phyloP scores from a whole-genome alignment of 176 grass and related monocot species.

The Carex kokanica region DNA sequence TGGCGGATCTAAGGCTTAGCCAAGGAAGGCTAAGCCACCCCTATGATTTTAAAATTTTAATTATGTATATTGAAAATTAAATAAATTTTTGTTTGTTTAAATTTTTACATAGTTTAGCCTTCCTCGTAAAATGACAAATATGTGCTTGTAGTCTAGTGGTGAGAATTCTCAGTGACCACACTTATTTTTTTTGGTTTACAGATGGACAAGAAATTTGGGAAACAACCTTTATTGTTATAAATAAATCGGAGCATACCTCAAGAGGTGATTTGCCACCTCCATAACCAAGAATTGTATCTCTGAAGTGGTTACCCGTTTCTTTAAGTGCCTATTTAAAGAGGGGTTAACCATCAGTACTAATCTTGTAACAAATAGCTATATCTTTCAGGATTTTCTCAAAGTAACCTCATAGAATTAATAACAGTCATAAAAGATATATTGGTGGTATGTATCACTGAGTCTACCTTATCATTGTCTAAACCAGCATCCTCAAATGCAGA shows the following conservation, averaged over 20 bases:
- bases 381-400: background rate
- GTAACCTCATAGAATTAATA: background rate
- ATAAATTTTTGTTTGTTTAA: too few species aligned
- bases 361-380: background rate
- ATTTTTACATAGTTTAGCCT: too few species aligned
- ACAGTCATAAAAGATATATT: background rate
- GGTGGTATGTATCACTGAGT: background rate
- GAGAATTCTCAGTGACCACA: too few species aligned
- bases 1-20: too few species aligned
- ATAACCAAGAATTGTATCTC: conserved; percentile 76
- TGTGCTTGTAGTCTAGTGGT: too few species aligned
- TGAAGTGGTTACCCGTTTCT: conserved; percentile 66
- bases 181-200: too few species aligned
- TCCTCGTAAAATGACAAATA: too few species aligned
- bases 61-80: too few species aligned
- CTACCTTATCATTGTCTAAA: conserved; percentile 71
- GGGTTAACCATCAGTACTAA: background rate
- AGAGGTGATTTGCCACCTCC: conserved; percentile 64
- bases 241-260: background rate
- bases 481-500: conserved; percentile 89
- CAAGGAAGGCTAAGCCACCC: too few species aligned
- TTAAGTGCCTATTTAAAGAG: conserved; percentile 38
- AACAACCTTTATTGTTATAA: background rate
- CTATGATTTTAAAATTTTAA: too few species aligned
- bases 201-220: too few species aligned